Evolutionary conservation across 352 stramenopile genomes (phyloP).

Genomic region (Globisporangium paroecandrum): DNA sequence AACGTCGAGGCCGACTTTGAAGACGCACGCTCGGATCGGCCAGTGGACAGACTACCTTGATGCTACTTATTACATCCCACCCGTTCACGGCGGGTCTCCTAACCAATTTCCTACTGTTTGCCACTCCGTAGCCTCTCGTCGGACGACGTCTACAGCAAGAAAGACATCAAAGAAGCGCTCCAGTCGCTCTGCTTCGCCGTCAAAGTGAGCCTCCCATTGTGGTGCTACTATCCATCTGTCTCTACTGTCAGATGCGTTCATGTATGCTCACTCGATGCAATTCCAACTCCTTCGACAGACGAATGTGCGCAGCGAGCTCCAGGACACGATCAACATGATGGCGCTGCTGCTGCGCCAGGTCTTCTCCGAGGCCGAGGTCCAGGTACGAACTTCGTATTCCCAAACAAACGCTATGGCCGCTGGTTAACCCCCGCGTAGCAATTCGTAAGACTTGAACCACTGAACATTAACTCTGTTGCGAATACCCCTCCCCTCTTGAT

Average conservation of each 20-base stretch:
- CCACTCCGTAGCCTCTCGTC: conserved; percentile 42
- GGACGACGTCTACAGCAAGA: conserved; percentile 82
- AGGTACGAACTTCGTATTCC: conserved; percentile 24
- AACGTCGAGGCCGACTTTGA: conserved; percentile 85
- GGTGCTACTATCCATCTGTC: background rate
- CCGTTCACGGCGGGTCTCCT: background rate
- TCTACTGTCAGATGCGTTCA: background rate
- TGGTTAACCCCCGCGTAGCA: background rate
- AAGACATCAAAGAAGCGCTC: conserved; percentile 74
- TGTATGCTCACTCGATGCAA: too few species aligned
- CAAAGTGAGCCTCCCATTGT: conserved; percentile 35
- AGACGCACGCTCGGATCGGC: conserved; percentile 71
- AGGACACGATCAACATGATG: conserved; percentile 88
- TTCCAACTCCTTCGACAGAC: conserved; percentile 26
- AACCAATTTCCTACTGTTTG: background rate
- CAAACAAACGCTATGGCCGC: background rate
- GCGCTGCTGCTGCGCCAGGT: conserved; percentile 77
- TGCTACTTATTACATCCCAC: too few species aligned
- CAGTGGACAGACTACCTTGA: too few species aligned
- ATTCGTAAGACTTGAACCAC: background rate
- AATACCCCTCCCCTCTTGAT: background rate
- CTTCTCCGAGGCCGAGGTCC: conserved; percentile 67
- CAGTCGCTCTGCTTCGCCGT: conserved; percentile 76
- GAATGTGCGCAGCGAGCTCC: conserved; percentile 71
- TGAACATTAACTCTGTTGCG: background rate